A percentile compares a stretch with the other conserved stretches of the same genome.
These are phyloP conservation scores for Syncephalastrum monosporum DNA, from an alignment of 371 early-diverging fungal species.

Conservation along the genomic window DNA sequence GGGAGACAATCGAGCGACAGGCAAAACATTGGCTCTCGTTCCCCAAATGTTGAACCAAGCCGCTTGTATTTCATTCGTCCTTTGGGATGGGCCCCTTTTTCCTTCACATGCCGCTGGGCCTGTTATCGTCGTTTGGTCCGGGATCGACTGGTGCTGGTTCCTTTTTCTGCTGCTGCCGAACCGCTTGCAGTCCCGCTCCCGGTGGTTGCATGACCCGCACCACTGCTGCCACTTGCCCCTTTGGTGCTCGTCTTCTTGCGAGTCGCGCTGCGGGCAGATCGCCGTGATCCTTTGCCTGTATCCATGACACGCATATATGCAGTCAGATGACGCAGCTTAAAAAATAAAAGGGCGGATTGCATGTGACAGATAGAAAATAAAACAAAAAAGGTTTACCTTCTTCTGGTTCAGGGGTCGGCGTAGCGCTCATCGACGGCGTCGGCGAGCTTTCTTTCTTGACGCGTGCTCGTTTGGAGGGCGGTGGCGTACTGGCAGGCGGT, in stretches of 20 bases:
- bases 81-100: neutral
- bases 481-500: conserved; percentile 20
- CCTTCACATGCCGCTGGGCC: conserved; percentile 8
- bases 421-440: conserved; percentile 48
- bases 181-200: conserved; percentile 2
- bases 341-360: neutral
- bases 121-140: conserved; percentile 12
- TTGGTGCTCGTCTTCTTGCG: conserved; percentile 6
- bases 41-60: conserved; percentile 4
- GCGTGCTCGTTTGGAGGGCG: conserved; percentile 44
- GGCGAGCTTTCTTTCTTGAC: conserved; percentile 53
- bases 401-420: conserved; percentile 65
- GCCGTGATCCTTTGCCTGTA: conserved; percentile 11
- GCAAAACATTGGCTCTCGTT: neutral
- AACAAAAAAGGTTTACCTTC: conserved; percentile 36
- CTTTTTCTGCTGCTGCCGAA: too few species aligned
- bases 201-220: neutral
- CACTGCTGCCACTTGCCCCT: neutral
- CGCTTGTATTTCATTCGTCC: too few species aligned
- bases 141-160: too few species aligned
- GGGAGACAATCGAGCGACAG: too few species aligned
- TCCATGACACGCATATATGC: neutral
- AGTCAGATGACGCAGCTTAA: conserved; percentile 1
- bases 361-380: neutral
- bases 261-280: conserved; percentile 8